These are phyloP conservation scores for Neonectria neomacrospora DNA, from an alignment of 2,329 filamentous ascomycete genomes.

Conservation along the genomic window DNA sequence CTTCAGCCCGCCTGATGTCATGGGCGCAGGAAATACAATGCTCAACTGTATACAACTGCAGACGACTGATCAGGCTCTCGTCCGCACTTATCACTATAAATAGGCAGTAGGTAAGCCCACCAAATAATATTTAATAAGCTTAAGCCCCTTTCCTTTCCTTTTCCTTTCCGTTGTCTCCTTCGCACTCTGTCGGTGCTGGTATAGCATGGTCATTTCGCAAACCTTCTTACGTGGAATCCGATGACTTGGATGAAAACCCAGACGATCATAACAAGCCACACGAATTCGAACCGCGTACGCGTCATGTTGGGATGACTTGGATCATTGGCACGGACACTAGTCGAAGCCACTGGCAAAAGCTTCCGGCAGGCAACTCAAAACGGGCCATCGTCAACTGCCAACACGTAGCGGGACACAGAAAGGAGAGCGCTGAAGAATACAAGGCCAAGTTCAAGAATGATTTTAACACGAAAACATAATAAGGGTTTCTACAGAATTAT, in stretches of 20 bases:
- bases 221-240: not conserved
- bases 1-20: not conserved
- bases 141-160: not conserved
- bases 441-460: not conserved
- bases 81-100: not conserved
- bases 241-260: not conserved
- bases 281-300: not conserved
- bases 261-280: not conserved
- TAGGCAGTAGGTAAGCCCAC: not conserved
- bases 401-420: not conserved
- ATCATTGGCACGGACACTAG: not conserved
- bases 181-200: not conserved
- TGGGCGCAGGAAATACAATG: not conserved
- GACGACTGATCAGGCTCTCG: not conserved
- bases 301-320: not conserved
- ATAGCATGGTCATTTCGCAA: not conserved
- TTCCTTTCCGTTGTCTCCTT: too few species aligned
- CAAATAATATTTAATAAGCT: not conserved
- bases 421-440: not conserved
- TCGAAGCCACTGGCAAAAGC: not conserved
- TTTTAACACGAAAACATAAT: not conserved
- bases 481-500: not conserved
- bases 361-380: not conserved
- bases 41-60: too few species aligned
- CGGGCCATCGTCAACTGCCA: not conserved